phyloP scores from a whole-genome alignment of 257 asterid species.

The Euphrasia confusa region DNA sequence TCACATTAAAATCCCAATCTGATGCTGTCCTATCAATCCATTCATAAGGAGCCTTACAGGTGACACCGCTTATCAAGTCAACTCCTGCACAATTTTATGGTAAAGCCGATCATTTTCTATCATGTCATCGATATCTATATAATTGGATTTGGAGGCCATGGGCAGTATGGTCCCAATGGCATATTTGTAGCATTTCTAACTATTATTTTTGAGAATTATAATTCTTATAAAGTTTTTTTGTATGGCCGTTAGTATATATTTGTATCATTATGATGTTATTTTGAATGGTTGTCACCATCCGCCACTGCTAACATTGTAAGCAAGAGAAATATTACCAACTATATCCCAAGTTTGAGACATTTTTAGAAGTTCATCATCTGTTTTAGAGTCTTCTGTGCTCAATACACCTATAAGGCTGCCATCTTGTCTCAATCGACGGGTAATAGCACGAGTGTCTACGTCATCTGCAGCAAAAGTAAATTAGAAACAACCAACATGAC shows the following conservation, averaged over 20 bases:
- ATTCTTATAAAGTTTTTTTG: neutral
- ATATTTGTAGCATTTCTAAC: too few relatives aligned
- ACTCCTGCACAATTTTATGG: constrained; percentile 50
- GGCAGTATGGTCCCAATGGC: too few relatives aligned
- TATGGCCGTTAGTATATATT: neutral
- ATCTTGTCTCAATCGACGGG: constrained; percentile 79
- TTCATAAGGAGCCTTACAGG: constrained; percentile 77
- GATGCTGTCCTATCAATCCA: constrained; percentile 63
- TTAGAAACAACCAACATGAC: constrained; percentile 17
- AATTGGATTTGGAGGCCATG: too few relatives aligned
- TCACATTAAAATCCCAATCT: constrained; percentile 73
- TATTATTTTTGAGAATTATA: neutral
- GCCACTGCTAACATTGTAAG: neutral
- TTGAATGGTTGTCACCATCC: too few relatives aligned
- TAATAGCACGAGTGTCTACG: constrained; percentile 96
- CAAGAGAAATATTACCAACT: constrained; percentile 48
- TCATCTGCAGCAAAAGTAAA: constrained; percentile 54
- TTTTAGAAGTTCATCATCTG: constrained; percentile 73
- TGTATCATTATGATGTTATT: too few relatives aligned
- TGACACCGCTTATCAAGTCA: constrained; percentile 85
- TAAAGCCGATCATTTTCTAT: constrained; percentile 8
- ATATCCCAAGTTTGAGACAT: constrained; percentile 79
- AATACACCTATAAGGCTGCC: constrained; percentile 96
- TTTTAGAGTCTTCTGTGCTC: constrained; percentile 72
- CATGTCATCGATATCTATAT: neutral